These are phyloP conservation scores for Dujonia santamariae DNA, from an alignment of 1,139 yeast species.

Conservation along the genomic window DNA sequence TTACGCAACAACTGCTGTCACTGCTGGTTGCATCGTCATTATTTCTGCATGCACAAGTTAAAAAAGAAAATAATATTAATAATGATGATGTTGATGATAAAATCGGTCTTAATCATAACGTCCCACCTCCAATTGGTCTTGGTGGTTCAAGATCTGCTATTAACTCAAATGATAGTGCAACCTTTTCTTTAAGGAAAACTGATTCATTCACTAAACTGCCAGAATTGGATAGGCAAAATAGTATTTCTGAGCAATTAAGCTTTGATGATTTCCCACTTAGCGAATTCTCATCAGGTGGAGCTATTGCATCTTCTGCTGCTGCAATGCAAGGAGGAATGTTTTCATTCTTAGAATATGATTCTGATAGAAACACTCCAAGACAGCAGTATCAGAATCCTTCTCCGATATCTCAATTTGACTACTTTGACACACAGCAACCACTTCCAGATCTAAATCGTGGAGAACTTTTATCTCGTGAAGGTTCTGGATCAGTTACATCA, in stretches of 20 bases:
- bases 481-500: conserved; percentile 21
- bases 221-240: conserved; percentile 1
- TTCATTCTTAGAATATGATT: conserved; percentile 7
- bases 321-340: conserved; percentile 4
- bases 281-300: conserved; percentile 12
- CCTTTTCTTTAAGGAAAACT: conserved; percentile 2
- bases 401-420: conserved; percentile 3
- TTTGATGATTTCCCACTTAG: conserved; percentile 19
- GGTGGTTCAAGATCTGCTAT: conserved; percentile 2
- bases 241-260: conserved; percentile 12
- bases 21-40: conserved; percentile 2
- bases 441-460: conserved; percentile 7
- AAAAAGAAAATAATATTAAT: too few species aligned
- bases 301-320: conserved; percentile 8
- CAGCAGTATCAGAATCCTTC: conserved; percentile 3
- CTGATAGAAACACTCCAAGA: too few species aligned
- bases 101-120: conserved; percentile 4
- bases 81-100: conserved; percentile 4
- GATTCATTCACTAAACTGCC: conserved; percentile 5
- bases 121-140: conserved; percentile 4
- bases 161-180: conserved; percentile 2
- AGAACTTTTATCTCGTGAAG: neutral
- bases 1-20: neutral
- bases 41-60: conserved; percentile 6
- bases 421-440: neutral